These are phyloP conservation scores for Periconia digitata DNA, from an alignment of 2,329 filamentous ascomycete genomes.

Conservation along the genomic window DNA sequence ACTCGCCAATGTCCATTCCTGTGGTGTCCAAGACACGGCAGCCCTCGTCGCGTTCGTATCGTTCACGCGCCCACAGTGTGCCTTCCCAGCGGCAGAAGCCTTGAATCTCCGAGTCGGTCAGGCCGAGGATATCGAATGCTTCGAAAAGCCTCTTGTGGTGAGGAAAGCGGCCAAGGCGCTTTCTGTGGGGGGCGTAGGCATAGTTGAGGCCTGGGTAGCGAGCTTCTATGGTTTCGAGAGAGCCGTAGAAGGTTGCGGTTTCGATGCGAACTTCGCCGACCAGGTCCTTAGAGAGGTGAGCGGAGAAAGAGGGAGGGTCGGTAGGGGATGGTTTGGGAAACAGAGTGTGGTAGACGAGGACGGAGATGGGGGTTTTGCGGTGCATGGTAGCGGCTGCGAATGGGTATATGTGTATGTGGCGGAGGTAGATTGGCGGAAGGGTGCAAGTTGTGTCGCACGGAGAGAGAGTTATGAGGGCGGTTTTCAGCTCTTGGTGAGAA, in stretches of 20 bases:
- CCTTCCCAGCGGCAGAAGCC: conserved; percentile 79
- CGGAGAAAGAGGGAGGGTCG: conserved; percentile 72
- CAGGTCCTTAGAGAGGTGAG: conserved; percentile 69
- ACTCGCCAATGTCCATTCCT: conserved; percentile 66
- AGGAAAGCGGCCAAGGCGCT: conserved; percentile 74
- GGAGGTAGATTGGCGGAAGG: neutral
- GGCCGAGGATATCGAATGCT: conserved; percentile 69
- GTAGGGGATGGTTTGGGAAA: conserved; percentile 67
- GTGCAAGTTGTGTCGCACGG: neutral
- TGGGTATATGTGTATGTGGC: neutral
- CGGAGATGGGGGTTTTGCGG: conserved; percentile 66
- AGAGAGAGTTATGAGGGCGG: neutral
- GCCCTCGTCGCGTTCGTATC: conserved; percentile 75
- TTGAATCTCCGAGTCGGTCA: conserved; percentile 71
- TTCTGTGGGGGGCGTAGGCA: conserved; percentile 69
- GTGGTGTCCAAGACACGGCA: conserved; percentile 71
- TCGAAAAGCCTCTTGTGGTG: conserved; percentile 77
- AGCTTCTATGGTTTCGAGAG: conserved; percentile 76
- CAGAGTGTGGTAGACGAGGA: conserved; percentile 73
- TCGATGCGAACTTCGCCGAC: conserved; percentile 79
- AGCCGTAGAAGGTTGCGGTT: conserved; percentile 76
- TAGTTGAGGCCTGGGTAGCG: conserved; percentile 84
- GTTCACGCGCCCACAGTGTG: conserved; percentile 79
- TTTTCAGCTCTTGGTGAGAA: neutral
- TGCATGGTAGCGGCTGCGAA: conserved; percentile 61